Percentiles rank a stretch among this genome's conserved stretches.
Evolutionary conservation across 2,329 filamentous ascomycete species (phyloP).

Genomic region (Orbilia brochopaga): DNA sequence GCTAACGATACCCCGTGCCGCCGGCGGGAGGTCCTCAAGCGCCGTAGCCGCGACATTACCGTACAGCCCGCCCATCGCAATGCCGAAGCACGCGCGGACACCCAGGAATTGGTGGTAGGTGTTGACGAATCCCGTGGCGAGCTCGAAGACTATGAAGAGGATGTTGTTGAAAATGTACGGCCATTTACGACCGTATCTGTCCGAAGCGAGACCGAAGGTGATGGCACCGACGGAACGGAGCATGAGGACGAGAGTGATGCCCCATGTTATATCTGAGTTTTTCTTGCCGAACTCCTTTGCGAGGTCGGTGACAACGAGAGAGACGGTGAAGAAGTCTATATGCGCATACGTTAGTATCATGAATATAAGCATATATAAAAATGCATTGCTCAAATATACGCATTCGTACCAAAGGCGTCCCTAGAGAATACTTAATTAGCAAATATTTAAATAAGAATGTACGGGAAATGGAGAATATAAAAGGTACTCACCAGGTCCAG

Average conservation of each 20-base stretch:
- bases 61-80: conserved; percentile 83
- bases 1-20: conserved; percentile 78
- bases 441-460: neutral
- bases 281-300: conserved; percentile 63
- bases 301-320: conserved; percentile 65
- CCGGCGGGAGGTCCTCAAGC: conserved; percentile 63
- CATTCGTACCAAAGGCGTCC: conserved; percentile 73
- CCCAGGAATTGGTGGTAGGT: conserved; percentile 78
- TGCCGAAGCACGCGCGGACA: conserved; percentile 73
- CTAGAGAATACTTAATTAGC: conserved; percentile 58
- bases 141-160: conserved; percentile 75
- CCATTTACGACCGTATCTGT: conserved; percentile 82
- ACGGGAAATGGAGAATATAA: neutral
- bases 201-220: conserved; percentile 76
- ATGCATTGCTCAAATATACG: no score
- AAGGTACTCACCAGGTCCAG: conserved; percentile 61
- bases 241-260: conserved; percentile 69
- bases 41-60: conserved; percentile 80
- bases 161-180: conserved; percentile 74
- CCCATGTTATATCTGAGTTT: conserved; percentile 69
- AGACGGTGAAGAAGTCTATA: conserved; percentile 69
- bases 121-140: conserved; percentile 76
- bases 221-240: conserved; percentile 69
- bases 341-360: neutral
- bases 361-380: neutral